phyloP scores from a whole-genome alignment of 306 rosid species.

The Leucaena leucocephala region DNA sequence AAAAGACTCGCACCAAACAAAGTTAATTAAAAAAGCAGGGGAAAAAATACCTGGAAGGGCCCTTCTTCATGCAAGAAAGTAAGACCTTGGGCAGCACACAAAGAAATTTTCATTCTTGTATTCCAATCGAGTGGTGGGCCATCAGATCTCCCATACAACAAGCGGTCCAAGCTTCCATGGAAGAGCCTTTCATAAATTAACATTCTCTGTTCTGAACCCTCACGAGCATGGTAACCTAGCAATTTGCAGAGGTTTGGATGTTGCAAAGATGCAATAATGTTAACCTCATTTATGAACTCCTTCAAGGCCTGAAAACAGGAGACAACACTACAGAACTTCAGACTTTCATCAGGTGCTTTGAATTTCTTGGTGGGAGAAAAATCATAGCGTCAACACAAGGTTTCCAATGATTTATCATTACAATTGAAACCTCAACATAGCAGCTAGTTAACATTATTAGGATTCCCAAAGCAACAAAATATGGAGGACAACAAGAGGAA shows the following conservation, averaged over 20 bases:
- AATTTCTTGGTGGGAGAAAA: background rate
- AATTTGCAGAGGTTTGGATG: slow-evolving; percentile 95
- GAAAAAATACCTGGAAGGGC: slow-evolving; percentile 85
- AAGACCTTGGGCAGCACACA: slow-evolving; percentile 95
- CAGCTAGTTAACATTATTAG: slow-evolving; percentile 2
- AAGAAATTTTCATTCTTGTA: slow-evolving; percentile 89
- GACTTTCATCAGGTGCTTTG: slow-evolving; percentile 9
- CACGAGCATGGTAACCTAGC: slow-evolving; percentile 95
- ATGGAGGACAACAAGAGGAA: slow-evolving; percentile 23
- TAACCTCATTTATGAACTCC: slow-evolving; percentile 83
- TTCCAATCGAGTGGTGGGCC: slow-evolving; percentile 97
- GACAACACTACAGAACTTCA: slow-evolving; percentile 21
- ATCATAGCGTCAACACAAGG: background rate
- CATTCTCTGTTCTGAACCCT: slow-evolving; percentile 77
- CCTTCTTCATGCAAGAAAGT: slow-evolving; percentile 99
- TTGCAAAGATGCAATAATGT: slow-evolving; percentile 80
- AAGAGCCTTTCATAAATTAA: slow-evolving; percentile 87
- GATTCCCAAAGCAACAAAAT: background rate
- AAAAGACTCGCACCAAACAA: background rate
- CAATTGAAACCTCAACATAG: slow-evolving; percentile 8
- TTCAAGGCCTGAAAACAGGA: slow-evolving; percentile 68
- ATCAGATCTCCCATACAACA: slow-evolving; percentile 85
- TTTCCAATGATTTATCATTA: background rate
- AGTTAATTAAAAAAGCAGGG: background rate
- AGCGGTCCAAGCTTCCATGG: slow-evolving; percentile 92